phyloP scores from a whole-genome alignment of 106 monocot species.

The Phalaenopsis aphrodite region DNA sequence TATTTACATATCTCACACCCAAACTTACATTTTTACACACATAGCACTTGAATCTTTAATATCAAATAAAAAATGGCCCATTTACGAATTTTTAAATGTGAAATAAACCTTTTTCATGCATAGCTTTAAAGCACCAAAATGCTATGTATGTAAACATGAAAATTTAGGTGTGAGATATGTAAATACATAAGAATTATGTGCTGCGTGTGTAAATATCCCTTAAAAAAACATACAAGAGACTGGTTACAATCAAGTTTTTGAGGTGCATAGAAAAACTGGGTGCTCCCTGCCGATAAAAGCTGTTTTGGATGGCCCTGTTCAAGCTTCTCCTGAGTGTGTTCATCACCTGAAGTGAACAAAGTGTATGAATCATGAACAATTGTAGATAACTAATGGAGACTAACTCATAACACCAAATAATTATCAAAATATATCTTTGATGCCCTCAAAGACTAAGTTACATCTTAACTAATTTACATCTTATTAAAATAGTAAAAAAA shows the following conservation, averaged over 20 bases:
- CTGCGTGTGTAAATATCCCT: no score
- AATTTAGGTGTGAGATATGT: no score
- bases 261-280: conserved; percentile 30
- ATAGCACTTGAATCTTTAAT: no score
- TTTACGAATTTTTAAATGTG: no score
- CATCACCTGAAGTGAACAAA: conserved; percentile 19
- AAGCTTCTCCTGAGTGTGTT: conserved; percentile 19
- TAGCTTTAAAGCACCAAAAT: background rate
- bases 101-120: background rate
- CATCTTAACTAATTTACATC: background rate
- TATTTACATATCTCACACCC: no score
- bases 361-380: background rate
- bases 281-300: conserved; percentile 26
- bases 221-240: conserved; percentile 48
- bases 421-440: background rate
- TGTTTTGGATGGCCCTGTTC: conserved; percentile 27
- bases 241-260: conserved; percentile 42
- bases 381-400: background rate
- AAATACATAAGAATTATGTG: no score
- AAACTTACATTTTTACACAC: no score
- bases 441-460: background rate
- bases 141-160: no score
- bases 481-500: background rate
- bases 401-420: background rate
- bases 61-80: no score